These are phyloP conservation scores for Rhizophagus prolifer DNA, from an alignment of 192 early-diverging fungal species.

Conservation along the genomic window DNA sequence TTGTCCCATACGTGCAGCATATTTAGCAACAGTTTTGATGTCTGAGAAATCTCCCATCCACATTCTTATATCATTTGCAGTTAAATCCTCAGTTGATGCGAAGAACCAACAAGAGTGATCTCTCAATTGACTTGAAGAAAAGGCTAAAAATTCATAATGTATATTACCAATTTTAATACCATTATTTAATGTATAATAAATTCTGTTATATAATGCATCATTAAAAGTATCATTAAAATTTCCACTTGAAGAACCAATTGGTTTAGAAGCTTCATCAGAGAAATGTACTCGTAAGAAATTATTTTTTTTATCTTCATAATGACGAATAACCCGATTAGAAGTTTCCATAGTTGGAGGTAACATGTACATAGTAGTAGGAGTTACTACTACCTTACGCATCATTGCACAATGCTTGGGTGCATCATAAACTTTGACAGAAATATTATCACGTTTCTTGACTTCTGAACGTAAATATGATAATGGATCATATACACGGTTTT, in stretches of 20 bases:
- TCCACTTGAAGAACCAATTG: constrained; percentile 34
- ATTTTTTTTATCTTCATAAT: constrained; percentile 47
- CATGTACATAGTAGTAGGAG: constrained; percentile 67
- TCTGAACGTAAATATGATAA: constrained; percentile 31
- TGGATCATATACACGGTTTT: constrained; percentile 46
- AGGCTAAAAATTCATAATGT: constrained; percentile 62
- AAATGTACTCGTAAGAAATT: constrained; percentile 73
- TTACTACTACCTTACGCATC: constrained; percentile 59
- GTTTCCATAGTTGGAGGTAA: constrained; percentile 64
- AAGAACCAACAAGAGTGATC: constrained; percentile 76
- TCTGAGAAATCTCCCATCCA: constrained; percentile 75
- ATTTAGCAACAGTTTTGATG: constrained; percentile 65
- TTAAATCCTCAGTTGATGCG: constrained; percentile 44
- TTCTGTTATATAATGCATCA: constrained; percentile 51
- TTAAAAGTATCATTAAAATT: constrained; percentile 16
- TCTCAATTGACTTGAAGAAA: constrained; percentile 63
- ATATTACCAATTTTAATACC: constrained; percentile 58
- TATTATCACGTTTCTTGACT: constrained; percentile 13
- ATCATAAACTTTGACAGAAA: constrained; percentile 21
- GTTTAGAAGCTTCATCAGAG: constrained; percentile 56
- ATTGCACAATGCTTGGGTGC: constrained; percentile 48
- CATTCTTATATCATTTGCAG: constrained; percentile 48
- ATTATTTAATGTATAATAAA: constrained; percentile 45
- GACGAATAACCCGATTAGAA: constrained; percentile 68
- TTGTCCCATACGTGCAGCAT: constrained; percentile 71